Evolutionary conservation across 768 basidiomycete species (phyloP), one percentile per base, ranked within the genome.

Genomic region (Mycena metata): DNA sequence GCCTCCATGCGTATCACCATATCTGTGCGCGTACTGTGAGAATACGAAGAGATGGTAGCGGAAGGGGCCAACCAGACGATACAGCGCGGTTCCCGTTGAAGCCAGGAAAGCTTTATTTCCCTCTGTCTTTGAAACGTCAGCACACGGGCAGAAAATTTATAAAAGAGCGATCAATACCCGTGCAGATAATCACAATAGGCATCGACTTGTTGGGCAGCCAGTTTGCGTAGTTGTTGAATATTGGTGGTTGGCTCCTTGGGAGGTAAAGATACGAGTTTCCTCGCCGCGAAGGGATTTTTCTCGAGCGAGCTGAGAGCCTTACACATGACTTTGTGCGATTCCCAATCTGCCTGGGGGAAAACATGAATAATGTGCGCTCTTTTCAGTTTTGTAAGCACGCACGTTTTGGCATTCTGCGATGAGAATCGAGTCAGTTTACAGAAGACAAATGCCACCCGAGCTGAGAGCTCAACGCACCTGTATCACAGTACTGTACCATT

Each of bases 371-470:
- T 30, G 41, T 43, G 60, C 39, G 6, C 41, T 33, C 50, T 52
- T 60, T 62, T 62, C 60, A 62, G 60, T 43, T 52, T 51, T 62
- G 60, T 62, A 52, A 62, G 41, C 60, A 41, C 60, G 60, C 60
- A 62, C 60, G 6, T 62, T 62, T 52, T 62, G 60, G 50, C 60
- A 62, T 50, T 52, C 60, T 62, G 60, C 50, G 60, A 62, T 62
- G 50, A 62, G 60, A 62, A 19, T 62, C 60, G 50, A 52, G 49
- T 52, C 60, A 62, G 60, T 62, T 42, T 39, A 50, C 47, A 59
- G 45, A 59, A 60, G 59, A 60, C 59, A 60, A 62, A 62, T 62
- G 49, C n/a, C n/a, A n/a, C n/a, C n/a, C n/a, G n/a, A n/a, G n/a
- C n/a, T 51, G 50, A 62, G 36, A 42, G 60, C 60, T 52, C 50